Evolutionary conservation across 2,329 filamentous ascomycete genomes (phyloP).

Genomic region (Sclerotinia trifoliorum): DNA sequence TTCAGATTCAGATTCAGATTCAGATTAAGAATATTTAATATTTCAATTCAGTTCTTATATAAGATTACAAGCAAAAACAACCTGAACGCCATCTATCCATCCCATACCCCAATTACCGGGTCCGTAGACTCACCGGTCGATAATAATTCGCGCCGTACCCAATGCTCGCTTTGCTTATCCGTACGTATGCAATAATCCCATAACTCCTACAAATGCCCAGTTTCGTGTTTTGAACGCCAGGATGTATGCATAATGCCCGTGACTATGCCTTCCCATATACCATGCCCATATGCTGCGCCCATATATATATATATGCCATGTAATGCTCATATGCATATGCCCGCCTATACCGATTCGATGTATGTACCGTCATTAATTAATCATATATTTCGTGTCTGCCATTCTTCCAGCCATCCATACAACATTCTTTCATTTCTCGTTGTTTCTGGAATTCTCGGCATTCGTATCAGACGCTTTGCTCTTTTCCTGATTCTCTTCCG

Average conservation of each 20-base stretch:
- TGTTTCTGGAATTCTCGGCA: background rate
- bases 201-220: conserved; percentile 10
- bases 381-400: background rate
- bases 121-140: conserved; percentile 33
- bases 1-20: no score
- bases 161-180: background rate
- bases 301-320: background rate
- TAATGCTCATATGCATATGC: background rate
- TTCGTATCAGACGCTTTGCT: background rate
- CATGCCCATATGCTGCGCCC: background rate
- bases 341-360: background rate
- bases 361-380: conserved; percentile 16
- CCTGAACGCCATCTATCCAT: conserved; percentile 12
- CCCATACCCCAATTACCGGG: conserved; percentile 23
- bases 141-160: conserved; percentile 20
- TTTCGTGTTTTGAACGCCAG: background rate
- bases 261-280: background rate
- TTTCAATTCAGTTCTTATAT: background rate
- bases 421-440: background rate
- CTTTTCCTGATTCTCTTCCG: background rate
- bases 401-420: background rate
- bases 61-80: background rate
- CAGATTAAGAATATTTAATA: background rate
- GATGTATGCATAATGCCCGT: background rate
- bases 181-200: background rate